A percentile compares a stretch with the other conserved stretches of the same genome.
Evolutionary conservation across 163 green algal species (phyloP).

Genomic region (Trebouxia gelatinosa): DNA sequence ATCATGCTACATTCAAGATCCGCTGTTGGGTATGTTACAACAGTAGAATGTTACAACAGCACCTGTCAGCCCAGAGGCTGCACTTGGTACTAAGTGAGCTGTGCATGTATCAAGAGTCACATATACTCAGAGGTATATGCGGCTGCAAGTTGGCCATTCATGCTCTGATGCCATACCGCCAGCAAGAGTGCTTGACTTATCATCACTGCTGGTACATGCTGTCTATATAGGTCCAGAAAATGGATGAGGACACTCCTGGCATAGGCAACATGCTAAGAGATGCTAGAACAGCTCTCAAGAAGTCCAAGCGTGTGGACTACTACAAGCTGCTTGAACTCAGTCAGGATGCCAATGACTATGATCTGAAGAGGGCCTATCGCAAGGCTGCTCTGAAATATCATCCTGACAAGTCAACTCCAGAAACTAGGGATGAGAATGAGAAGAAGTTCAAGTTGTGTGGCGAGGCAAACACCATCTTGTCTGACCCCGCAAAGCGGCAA

Average conservation of each 20-base stretch:
- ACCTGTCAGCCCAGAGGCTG: too few relatives aligned
- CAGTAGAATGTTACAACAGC: too few relatives aligned
- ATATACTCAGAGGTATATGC: not conserved
- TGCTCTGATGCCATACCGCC: not conserved
- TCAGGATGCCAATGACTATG: slow-evolving; percentile 32
- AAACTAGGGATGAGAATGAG: slow-evolving; percentile 57
- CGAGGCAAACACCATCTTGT: slow-evolving; percentile 88
- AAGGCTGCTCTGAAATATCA: slow-evolving; percentile 47
- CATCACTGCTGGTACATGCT: not conserved
- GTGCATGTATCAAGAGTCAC: too few relatives aligned
- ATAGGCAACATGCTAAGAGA: slow-evolving; percentile 37
- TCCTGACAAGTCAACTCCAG: slow-evolving; percentile 51
- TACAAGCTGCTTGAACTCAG: slow-evolving; percentile 52
- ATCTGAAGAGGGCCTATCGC: slow-evolving; percentile 52
- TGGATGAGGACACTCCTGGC: slow-evolving; percentile 38
- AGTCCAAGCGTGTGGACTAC: slow-evolving; percentile 53
- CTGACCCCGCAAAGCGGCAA: slow-evolving; percentile 80
- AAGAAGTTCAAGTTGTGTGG: slow-evolving; percentile 91
- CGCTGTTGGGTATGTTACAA: too few relatives aligned
- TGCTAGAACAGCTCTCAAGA: slow-evolving; percentile 47
- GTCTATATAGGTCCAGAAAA: slow-evolving; percentile 19
- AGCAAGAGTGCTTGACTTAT: not conserved
- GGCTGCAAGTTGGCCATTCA: not conserved
- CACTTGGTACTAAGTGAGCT: too few relatives aligned
- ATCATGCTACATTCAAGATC: too few relatives aligned